phyloP scores from a whole-genome alignment of 2,329 filamentous ascomycete species.

The Trichoderma oligosporum region DNA sequence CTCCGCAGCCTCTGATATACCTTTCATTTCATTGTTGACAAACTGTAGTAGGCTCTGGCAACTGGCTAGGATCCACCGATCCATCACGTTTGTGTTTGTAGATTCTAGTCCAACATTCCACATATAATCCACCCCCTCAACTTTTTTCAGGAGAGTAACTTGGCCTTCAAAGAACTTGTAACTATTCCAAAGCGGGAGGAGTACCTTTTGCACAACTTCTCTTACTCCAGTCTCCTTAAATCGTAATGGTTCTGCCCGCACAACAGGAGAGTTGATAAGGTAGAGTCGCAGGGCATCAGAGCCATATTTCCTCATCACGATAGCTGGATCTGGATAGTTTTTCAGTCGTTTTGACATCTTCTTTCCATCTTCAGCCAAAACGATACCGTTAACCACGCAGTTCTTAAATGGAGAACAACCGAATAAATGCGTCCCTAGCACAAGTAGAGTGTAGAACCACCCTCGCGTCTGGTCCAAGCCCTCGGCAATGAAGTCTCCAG shows the following conservation, averaged over 20 bases:
- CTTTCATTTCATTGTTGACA: constrained; percentile 87
- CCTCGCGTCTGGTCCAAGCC: constrained; percentile 90
- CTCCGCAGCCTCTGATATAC: constrained; percentile 38
- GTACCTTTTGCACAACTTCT: constrained; percentile 87
- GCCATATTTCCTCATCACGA: constrained; percentile 83
- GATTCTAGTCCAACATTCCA: constrained; percentile 74
- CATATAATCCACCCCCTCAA: constrained; percentile 68
- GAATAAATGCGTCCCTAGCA: constrained; percentile 84
- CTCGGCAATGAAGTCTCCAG: constrained; percentile 91
- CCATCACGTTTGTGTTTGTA: constrained; percentile 87
- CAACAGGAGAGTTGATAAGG: constrained; percentile 93
- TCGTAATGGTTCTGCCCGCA: constrained; percentile 81
- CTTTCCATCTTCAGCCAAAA: constrained; percentile 90
- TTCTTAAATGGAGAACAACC: constrained; percentile 86
- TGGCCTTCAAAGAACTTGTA: constrained; percentile 96
- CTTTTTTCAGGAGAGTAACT: constrained; percentile 80
- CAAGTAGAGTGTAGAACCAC: constrained; percentile 93
- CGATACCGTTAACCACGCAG: constrained; percentile 93
- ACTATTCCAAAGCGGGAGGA: constrained; percentile 91
- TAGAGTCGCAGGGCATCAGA: constrained; percentile 93
- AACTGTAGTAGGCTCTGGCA: constrained; percentile 89
- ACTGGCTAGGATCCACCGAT: constrained; percentile 89
- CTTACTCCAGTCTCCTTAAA: constrained; percentile 94
- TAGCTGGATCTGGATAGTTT: constrained; percentile 85
- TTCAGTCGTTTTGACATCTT: constrained; percentile 98